phyloP scores from a whole-genome alignment of 2,329 filamentous ascomycete genomes.

The Lasiodiplodia gonubiensis region DNA sequence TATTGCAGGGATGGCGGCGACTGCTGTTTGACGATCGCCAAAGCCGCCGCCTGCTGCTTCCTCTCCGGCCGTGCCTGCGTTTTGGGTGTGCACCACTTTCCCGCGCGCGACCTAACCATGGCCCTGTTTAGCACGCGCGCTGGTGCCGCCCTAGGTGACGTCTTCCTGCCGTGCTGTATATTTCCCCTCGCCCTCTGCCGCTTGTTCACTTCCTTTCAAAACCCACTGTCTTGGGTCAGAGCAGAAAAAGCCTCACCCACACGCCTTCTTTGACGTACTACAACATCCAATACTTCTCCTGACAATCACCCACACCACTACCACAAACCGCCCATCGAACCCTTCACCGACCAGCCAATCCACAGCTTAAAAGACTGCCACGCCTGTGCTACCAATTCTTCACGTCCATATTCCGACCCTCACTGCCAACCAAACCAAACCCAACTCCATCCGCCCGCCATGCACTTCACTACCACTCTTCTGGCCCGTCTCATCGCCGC shows the following conservation, averaged over 20 bases:
- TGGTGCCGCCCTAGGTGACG: constrained; percentile 20
- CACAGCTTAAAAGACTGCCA: not conserved
- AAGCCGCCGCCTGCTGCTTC: not conserved
- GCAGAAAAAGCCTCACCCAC: constrained; percentile 13
- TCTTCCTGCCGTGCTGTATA: not conserved
- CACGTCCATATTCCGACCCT: not conserved
- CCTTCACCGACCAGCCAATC: constrained; percentile 2
- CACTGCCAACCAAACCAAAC: not conserved
- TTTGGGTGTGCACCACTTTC: not conserved
- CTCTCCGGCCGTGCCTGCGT: not conserved
- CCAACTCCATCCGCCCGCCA: not conserved
- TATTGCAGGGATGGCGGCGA: not conserved
- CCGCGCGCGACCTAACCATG: constrained; percentile 11
- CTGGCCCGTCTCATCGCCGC: not conserved
- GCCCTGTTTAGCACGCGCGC: constrained; percentile 4
- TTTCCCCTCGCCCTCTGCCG: not conserved
- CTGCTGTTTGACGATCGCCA: not conserved
- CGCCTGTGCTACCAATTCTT: not conserved
- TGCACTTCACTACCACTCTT: constrained; percentile 1
- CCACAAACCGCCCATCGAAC: not conserved
- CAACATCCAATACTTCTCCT: constrained; percentile 26
- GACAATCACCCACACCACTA: constrained; percentile 14
- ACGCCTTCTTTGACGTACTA: constrained; percentile 7
- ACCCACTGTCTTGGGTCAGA: not conserved
- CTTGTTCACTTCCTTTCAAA: not conserved